These are phyloP conservation scores for Fraxinus greggii DNA, from an alignment of 305 asterid species.

Conservation along the genomic window DNA sequence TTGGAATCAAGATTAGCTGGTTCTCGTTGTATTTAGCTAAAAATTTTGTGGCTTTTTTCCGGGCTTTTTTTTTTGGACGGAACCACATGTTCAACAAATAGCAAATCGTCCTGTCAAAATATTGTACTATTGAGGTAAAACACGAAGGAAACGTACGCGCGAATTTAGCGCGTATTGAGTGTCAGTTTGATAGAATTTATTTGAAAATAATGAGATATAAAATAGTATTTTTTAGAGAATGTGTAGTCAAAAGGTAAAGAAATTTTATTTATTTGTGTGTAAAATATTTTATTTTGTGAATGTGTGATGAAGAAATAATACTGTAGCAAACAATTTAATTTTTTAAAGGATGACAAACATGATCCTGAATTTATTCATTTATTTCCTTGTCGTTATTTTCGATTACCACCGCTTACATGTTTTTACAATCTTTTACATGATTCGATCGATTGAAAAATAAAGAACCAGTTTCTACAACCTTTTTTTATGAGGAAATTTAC, in stretches of 20 bases:
- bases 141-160: not conserved
- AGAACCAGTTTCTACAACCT: too few relatives aligned
- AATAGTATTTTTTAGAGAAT: too few relatives aligned
- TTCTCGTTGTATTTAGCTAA: slow-evolving; percentile 1
- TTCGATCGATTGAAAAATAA: too few relatives aligned
- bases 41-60: not conserved
- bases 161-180: not conserved
- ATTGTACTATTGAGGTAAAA: not conserved
- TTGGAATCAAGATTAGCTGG: not conserved
- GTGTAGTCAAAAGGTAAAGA: too few relatives aligned
- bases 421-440: not conserved
- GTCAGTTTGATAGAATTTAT: too few relatives aligned
- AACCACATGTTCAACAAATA: not conserved
- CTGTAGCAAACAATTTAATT: too few relatives aligned
- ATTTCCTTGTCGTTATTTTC: not conserved
- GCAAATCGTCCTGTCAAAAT: not conserved
- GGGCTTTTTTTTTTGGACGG: not conserved
- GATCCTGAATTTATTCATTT: not conserved
- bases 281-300: too few relatives aligned
- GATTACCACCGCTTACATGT: not conserved
- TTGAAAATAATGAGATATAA: too few relatives aligned
- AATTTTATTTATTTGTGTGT: too few relatives aligned
- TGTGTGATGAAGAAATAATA: too few relatives aligned
- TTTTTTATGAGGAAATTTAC: too few relatives aligned
- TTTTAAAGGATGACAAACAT: too few relatives aligned